Evolutionary conservation across 2,329 filamentous ascomycete species (phyloP), one percentile per base, ranked within the genome.

Genomic region (Colletotrichum sp.): DNA sequence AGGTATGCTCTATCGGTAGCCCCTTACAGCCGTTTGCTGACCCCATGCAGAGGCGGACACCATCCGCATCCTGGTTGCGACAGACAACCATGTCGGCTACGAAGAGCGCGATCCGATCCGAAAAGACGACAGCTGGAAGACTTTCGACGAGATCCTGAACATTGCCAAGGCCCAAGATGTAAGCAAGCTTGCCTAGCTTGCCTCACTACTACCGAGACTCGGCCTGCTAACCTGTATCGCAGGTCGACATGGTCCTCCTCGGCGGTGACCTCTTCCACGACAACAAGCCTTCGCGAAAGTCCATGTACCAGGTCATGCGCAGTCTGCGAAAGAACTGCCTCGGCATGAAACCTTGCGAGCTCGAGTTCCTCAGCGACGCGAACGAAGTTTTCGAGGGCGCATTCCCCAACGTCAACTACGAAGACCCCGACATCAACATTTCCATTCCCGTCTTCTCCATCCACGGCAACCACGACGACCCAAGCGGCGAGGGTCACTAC

Each of bases 391-490:
- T 99, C 80, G 94, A 95, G 77, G 95, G 95, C 8, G 93, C 95
- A 1, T 98, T 98, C 82, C 93, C 95, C 66, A 95, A 98, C 83
- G 96, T 98, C 85, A 99, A 99, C 85, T 99, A 99, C 85, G 96
- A 99, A 85, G 97, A 99, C 81, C 92, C 95, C 29, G 95, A 99
- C 80, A 98, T 99, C 85, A 99, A 99, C 81, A 92, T 99, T 77
- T 95, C 96, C 2, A 98, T 99, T 72, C 97, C 97, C 0, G 96
- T 99, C 32, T 99, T 99, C 83, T 98, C 96, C 1, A 99, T 99
- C 55, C 98, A 99, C 81, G 97, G 97, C 62, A 99, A 99, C 82
- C 97, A 99, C 83, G 97, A 99, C 82, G 97, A 99, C 82, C 97
- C 97, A 0, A 98, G 96, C n/a, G 97, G 97, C 12, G 96, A 98